Evolutionary conservation across 1,139 yeast species (phyloP).

Genomic region (Kazachstania sp.): DNA sequence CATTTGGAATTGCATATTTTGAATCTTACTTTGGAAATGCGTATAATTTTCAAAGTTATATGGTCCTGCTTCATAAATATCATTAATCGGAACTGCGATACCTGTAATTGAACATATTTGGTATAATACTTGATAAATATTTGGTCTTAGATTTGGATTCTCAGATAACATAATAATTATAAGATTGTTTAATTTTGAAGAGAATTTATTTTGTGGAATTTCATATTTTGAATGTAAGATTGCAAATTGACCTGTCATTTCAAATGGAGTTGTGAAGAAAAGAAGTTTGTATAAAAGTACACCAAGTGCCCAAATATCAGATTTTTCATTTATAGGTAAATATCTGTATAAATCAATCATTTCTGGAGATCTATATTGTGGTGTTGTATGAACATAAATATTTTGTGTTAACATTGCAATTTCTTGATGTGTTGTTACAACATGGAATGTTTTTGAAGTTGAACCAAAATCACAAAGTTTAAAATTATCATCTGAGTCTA

Average conservation of each 20-base stretch:
- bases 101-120: slow-evolving; percentile 57
- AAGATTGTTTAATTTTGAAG: slow-evolving; percentile 59
- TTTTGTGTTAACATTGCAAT: slow-evolving; percentile 67
- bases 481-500: slow-evolving; percentile 61
- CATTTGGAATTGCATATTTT: slow-evolving; percentile 28
- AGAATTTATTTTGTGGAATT: slow-evolving; percentile 44
- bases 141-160: slow-evolving; percentile 77
- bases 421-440: slow-evolving; percentile 29
- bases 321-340: slow-evolving; percentile 85
- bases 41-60: slow-evolving; percentile 34
- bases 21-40: slow-evolving; percentile 31
- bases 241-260: slow-evolving; percentile 63
- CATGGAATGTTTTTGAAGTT: slow-evolving; percentile 55
- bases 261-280: slow-evolving; percentile 93
- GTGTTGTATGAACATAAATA: slow-evolving; percentile 85
- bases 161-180: slow-evolving; percentile 74
- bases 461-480: slow-evolving; percentile 95
- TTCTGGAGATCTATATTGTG: slow-evolving; percentile 86
- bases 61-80: slow-evolving; percentile 34
- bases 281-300: slow-evolving; percentile 83
- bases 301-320: slow-evolving; percentile 96
- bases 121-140: slow-evolving; percentile 69
- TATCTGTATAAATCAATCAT: slow-evolving; percentile 86
- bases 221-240: slow-evolving; percentile 54
- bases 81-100: slow-evolving; percentile 44